Evolutionary conservation across 805 yeast species (phyloP), one percentile per base, ranked within the genome.

Genomic region (Ogataea siamensis): DNA sequence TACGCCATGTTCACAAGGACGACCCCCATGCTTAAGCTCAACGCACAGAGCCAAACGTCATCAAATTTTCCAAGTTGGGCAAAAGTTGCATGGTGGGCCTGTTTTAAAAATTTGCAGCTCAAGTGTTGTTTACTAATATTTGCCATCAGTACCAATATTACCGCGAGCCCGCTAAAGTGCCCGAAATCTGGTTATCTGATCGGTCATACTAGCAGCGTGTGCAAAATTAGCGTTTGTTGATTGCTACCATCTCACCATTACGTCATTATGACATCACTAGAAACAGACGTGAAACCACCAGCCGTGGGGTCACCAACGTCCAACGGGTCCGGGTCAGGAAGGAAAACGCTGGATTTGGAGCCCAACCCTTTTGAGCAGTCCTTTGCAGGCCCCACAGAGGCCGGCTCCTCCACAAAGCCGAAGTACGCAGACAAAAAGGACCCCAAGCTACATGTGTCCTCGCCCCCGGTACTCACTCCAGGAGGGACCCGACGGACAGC

Each of bases 311-410:
- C 40, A 8, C 37, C 42, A 19, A 32, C 36, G 23, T 34, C 45
- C n/a, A 38, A 25, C 27, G 35, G 42, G 21, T 37, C 44, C 5
- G 34, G 30, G 12, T 21, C 29, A 5, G 18, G 18, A 22, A 34
- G 34, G 24, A 51, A 51, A 44, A 51, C 59, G 2, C 42, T 62
- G 14, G 67, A 60, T 38, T 37, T 88, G 42, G 99, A 93, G 60
- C 96, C 93, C 7, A 91, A 91, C 54, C 97, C 97, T 4, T 91
- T 91, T 58, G 99, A 91, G 62, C 85, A 83, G 60, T 85, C 95
- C 34, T 91, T 91, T 66, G 96, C 61, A 5, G 54, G 50, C 25
- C 47, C 42, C 35, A 43, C 54, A 16, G 50, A 45, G 7, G 34
- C 42, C 13, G 26, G 26, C 30, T 9, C 43, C 22, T 19, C 33